Conservation (phyloP, 352 stramenopile genomes). For the Blastocystis sp. region DNA sequence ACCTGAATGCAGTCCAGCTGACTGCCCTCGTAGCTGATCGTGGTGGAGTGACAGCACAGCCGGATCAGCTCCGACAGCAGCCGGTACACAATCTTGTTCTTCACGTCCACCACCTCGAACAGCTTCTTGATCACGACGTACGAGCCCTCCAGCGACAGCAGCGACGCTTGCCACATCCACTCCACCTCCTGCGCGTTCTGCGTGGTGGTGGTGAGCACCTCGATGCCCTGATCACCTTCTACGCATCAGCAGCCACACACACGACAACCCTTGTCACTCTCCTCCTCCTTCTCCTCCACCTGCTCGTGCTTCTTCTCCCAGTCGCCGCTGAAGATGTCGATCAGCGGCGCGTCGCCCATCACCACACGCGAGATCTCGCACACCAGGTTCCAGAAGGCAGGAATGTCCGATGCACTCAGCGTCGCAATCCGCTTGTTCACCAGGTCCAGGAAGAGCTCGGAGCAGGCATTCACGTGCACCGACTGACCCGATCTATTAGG, state of each 20-base stretch:
- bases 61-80: slow-evolving; percentile 67
- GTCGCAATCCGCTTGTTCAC: slow-evolving; percentile 46
- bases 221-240: slow-evolving; percentile 24
- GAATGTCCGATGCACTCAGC: background rate
- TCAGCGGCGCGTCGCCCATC: slow-evolving; percentile 64
- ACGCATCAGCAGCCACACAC: background rate
- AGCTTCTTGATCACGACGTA: slow-evolving; percentile 68
- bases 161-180: slow-evolving; percentile 73
- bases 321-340: slow-evolving; percentile 39
- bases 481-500: slow-evolving; percentile 32
- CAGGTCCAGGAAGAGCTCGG: slow-evolving; percentile 39
- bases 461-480: slow-evolving; percentile 68
- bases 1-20: slow-evolving; percentile 73
- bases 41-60: slow-evolving; percentile 66
- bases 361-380: slow-evolving; percentile 66
- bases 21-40: slow-evolving; percentile 69
- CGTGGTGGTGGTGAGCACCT: slow-evolving; percentile 13
- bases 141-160: slow-evolving; percentile 64
- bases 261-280: background rate
- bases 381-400: slow-evolving; percentile 28
- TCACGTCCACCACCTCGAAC: slow-evolving; percentile 48
- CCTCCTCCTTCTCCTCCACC: background rate
- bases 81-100: slow-evolving; percentile 56
- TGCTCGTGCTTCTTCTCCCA: slow-evolving; percentile 26
- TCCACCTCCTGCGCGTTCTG: slow-evolving; percentile 31